These are phyloP conservation scores for Nicotiana obtusifolia DNA, from an alignment of 257 asterid species.

Conservation along the genomic window DNA sequence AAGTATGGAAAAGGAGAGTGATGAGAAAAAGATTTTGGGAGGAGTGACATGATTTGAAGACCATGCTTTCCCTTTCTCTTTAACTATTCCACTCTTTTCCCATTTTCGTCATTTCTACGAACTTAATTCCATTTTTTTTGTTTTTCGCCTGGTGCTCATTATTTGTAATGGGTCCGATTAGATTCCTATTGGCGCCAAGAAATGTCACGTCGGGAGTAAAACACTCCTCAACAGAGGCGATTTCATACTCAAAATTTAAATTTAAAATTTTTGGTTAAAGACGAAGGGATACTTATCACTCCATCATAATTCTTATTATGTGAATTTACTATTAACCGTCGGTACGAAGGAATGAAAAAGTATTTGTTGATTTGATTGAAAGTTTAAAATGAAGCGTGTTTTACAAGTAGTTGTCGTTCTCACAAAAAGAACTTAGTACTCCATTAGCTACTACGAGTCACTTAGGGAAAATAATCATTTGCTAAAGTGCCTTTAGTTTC, in stretches of 20 bases:
- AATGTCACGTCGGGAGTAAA: no score
- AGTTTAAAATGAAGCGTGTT: background rate
- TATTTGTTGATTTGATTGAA: background rate
- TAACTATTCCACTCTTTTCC: slow-evolving; percentile 16
- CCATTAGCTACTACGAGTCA: background rate
- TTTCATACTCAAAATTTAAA: accelerated
- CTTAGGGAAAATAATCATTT: background rate
- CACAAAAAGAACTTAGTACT: no score
- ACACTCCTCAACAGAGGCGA: no score
- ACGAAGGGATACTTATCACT: accelerated
- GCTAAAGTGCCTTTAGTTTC: background rate
- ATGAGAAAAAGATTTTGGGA: slow-evolving; percentile 44
- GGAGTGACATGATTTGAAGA: slow-evolving; percentile 39
- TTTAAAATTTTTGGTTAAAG: no score
- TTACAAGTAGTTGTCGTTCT: background rate
- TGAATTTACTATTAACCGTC: background rate
- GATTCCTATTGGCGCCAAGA: no score
- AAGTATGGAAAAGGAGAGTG: slow-evolving; percentile 37
- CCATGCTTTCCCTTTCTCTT: slow-evolving; percentile 27
- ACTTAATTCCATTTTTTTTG: background rate
- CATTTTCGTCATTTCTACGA: slow-evolving; percentile 26
- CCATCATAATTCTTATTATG: background rate
- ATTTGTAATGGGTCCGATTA: no score
- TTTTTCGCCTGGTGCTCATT: accelerated
- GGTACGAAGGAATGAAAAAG: background rate